Evolutionary conservation across 441 rosid genomes (phyloP), one percentile per base, ranked within the genome.

Genomic region (Hypseocharis bilobata): DNA sequence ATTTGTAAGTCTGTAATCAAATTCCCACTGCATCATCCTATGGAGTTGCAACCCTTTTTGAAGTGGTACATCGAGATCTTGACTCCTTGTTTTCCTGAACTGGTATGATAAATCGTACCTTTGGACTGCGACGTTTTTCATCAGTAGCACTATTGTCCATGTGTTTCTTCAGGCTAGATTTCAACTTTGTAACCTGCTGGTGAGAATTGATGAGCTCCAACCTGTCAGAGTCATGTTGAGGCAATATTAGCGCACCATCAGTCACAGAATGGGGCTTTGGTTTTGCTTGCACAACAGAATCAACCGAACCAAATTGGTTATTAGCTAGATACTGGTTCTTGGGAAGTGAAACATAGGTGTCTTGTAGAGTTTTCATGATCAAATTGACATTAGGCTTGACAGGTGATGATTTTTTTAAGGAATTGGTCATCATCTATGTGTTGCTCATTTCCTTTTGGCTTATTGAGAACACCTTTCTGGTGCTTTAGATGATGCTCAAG

Each of bases 141-240:
- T n/a, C 17, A 45, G 14, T n/a, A n/a, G n/a, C 22, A 2, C n/a
- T 16, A 16, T 45, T n/a, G 38, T 30, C 7, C 60, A 34, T 25
- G 7, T 25, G 26, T 25, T 70, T 64, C 59, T 62, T 63, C 25
- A 70, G n/a, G 61, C 73, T 63, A 27, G 73, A 70, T 45, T 32
- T 70, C 27, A 70, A 28, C 10, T 42, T 26, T 0, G 17, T 3
- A 19, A 23, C 25, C 1, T 16, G 52, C 14, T 3, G 20, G 0
- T n/a, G 1, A n/a, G 22, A 16, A 3, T n/a, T 22, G n/a, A 1
- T 45, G n/a, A n/a, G n/a, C n/a, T n/a, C n/a, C n/a, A n/a, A n/a
- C n/a, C n/a, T n/a, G n/a, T n/a, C n/a, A n/a, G n/a, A n/a, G n/a
- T n/a, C n/a, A n/a, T n/a, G n/a, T n/a, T n/a, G n/a, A n/a, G n/a